Evolutionary conservation across 2,329 filamentous ascomycete genomes (phyloP), one percentile per base, ranked within the genome.

Genomic region (Hyphodiscus sp.): DNA sequence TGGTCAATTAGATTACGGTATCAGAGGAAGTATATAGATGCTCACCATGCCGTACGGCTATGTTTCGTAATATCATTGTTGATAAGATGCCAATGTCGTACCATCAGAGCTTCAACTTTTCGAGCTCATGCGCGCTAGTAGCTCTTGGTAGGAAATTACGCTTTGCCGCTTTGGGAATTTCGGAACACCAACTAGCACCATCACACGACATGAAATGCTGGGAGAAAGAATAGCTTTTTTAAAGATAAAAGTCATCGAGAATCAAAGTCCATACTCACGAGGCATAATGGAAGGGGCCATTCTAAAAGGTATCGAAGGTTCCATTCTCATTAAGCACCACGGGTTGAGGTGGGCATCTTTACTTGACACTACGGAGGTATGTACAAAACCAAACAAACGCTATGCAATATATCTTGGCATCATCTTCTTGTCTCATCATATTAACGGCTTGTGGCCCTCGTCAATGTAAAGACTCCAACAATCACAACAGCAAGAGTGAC

Each of bases 401-500:
- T 53, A 45, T 41, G 48, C 26, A 47, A 45, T 38, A 19, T 57
- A 59, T 50, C 20, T 50, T 44, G 23, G 8, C 8, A 26, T 8
- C 8, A 26, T 26, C 26, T 18, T 26, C 41, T 46, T 45, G 41
- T 51, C 44, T 50, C 50, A 56, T 50, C 51, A 54, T 52, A 57
- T 63, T 69, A 74, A 64, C 76, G 73, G 57, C 71, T 76, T 16
- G 73, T 77, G 43, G 85, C 74, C 60, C 91, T 83, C 56, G 89
- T 85, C 65, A 99, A 83, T 43, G 91, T 85, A 73, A 99, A 99
- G 11, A 97, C 92, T 60, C 89, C 89, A 42, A 95, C 79, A 71
- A 99, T 96, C 41, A 96, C 91, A 44, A 95, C 89, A 10, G 92
- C 94, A 66, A 99, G 74, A n/a, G 91, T 91, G 53, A 94, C 91